Conservation (phyloP, 176 grass and related monocot genomes). For the Lolium multiflorum region DNA sequence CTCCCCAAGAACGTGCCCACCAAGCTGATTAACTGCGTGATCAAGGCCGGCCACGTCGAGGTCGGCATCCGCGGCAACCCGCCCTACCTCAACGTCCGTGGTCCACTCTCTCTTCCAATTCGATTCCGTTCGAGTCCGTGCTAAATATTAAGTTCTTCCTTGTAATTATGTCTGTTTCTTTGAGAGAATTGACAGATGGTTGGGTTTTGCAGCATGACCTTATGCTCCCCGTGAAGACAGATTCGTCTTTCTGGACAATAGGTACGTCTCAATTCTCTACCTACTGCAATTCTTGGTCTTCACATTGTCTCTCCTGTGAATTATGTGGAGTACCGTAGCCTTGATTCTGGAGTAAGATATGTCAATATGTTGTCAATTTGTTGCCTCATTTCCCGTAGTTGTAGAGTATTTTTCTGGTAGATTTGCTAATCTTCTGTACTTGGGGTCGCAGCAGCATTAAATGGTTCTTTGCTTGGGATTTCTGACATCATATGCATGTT, state of each 20-base stretch:
- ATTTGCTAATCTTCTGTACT: neutral
- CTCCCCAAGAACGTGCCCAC: slow-evolving; percentile 76
- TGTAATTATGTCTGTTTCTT: neutral
- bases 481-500: neutral
- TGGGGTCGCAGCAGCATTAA: neutral
- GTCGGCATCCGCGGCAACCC: slow-evolving; percentile 86
- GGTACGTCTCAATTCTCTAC: slow-evolving; percentile 44
- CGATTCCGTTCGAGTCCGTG: neutral
- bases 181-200: neutral
- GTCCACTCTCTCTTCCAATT: neutral
- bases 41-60: slow-evolving; percentile 79
- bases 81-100: slow-evolving; percentile 86
- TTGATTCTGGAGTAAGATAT: neutral
- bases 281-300: neutral
- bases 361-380: neutral
- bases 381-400: neutral
- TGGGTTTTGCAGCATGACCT: slow-evolving; percentile 72
- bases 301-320: neutral
- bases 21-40: slow-evolving; percentile 81
- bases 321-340: neutral
- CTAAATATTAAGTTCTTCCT: neutral
- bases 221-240: slow-evolving; percentile 78
- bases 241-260: slow-evolving; percentile 96
- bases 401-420: neutral
- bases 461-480: neutral